A percentile compares a stretch with the other conserved stretches of the same genome.
Conservation (phyloP, 805 yeast species). For the Zygosaccharomyces siamensis region DNA sequence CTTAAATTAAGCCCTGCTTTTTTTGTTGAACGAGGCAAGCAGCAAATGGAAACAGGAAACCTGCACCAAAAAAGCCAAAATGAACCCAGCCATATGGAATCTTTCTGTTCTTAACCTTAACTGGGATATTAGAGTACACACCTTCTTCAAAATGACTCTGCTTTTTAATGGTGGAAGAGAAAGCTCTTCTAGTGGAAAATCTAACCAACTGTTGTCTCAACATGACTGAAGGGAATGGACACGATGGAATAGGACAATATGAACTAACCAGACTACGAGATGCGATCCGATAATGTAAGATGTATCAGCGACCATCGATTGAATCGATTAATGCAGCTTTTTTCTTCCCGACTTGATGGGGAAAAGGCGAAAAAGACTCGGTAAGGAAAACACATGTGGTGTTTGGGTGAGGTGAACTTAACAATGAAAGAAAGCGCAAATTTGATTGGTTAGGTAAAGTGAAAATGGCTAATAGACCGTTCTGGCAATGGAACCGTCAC, state of each 20-base stretch:
- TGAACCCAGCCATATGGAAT: constrained; percentile 81
- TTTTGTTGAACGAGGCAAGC: constrained; percentile 76
- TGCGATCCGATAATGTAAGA: neutral
- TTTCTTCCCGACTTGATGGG: constrained; percentile 4
- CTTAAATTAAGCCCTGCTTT: constrained; percentile 60
- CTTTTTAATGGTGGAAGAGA: constrained; percentile 44
- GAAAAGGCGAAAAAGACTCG: constrained; percentile 3
- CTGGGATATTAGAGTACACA: constrained; percentile 88
- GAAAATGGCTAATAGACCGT: neutral
- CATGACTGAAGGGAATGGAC: constrained; percentile 20
- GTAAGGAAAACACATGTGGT: constrained; percentile 5
- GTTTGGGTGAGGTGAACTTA: constrained; percentile 9
- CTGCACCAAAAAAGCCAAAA: constrained; percentile 71
- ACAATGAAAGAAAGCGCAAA: constrained; percentile 10
- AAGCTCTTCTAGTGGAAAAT: constrained; percentile 41
- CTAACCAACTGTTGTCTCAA: constrained; percentile 33
- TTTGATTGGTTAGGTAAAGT: constrained; percentile 11
- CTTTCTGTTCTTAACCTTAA: constrained; percentile 89
- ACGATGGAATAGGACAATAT: neutral
- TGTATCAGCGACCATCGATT: neutral
- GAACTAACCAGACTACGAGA: neutral
- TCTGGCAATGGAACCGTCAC: neutral
- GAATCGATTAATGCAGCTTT: neutral
- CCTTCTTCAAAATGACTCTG: constrained; percentile 66
- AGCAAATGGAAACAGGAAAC: constrained; percentile 73